Percentiles rank a stretch among this genome's conserved stretches.
Evolutionary conservation across 2,329 filamentous ascomycete genomes (phyloP).

Genomic region (Graphilbum ipis-grandicollis): DNA sequence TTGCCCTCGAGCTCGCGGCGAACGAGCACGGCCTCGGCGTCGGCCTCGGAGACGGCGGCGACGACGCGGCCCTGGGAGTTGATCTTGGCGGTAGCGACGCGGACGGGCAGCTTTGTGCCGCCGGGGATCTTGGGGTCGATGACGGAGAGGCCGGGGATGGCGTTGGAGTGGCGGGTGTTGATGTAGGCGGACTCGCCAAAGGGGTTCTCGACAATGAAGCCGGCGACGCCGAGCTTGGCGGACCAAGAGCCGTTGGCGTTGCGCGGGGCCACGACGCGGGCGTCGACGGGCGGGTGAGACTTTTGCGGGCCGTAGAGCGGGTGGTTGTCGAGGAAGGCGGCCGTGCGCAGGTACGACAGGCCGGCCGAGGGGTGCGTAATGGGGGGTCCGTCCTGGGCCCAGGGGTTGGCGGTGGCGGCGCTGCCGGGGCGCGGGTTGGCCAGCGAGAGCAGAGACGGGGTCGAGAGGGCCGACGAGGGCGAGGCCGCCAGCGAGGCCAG

Average conservation of each 20-base stretch:
- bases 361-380: constrained; percentile 44
- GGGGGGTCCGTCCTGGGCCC: constrained; percentile 36
- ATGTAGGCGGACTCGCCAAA: constrained; percentile 22
- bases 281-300: constrained; percentile 27
- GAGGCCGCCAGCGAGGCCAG: constrained; percentile 2
- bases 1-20: constrained; percentile 26
- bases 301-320: constrained; percentile 42
- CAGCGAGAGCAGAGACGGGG: neutral
- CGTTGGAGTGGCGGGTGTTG: constrained; percentile 12
- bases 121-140: constrained; percentile 30
- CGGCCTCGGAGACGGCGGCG: constrained; percentile 23
- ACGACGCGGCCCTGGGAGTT: constrained; percentile 32
- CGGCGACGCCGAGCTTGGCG: constrained; percentile 35
- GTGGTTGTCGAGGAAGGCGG: constrained; percentile 38
- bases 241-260: constrained; percentile 9
- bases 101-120: constrained; percentile 36
- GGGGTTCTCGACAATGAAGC: constrained; percentile 30
- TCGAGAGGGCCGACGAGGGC: neutral
- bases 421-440: neutral
- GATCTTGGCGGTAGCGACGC: constrained; percentile 24
- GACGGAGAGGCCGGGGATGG: constrained; percentile 17
- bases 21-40: constrained; percentile 22
- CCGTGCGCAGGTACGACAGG: constrained; percentile 42
- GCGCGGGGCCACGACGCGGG: constrained; percentile 32
- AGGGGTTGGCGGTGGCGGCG: constrained; percentile 22